Evolutionary conservation across 352 stramenopile species (phyloP), one percentile per base, ranked within the genome.

Genomic region (Aphanomyces euteiches): DNA sequence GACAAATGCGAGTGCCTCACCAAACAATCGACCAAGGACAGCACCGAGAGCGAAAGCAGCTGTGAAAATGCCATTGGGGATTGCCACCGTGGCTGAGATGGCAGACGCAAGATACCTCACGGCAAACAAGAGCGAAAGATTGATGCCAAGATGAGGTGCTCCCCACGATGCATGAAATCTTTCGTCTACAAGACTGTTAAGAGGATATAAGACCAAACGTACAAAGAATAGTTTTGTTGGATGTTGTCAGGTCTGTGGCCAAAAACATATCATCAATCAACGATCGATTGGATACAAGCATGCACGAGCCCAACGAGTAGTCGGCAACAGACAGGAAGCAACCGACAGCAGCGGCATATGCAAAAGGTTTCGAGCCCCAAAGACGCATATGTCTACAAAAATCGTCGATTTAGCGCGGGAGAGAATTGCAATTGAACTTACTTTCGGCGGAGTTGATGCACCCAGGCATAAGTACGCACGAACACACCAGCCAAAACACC

Each of bases 41-140:
- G 88, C 88, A n/a, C 93, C 93, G 38, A 96, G 82, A 4, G 92
- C 80, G 70, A 98, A 98, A 21, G 97, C 80, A 0, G 93, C 92
- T 19, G 89, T 96, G 54, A 98, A 94, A 39, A 98, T 84, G 5
- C 93, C 93, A 28, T 88, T 90, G 4, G 92, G 91, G 3, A 98
- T 81, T 53, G 92, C 90, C 28, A 97, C 81, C 0, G 84, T 93
- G 5, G 90, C 85, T 39, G 77, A 92, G 48, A 95, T 80, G 3
- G 76, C 83, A 3, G 88, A 87, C 2, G 87, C 82, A 66, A 95
- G 78, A 66, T 96, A 93, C 2, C 91, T 92, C 21, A 94, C 76
- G 66, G 75, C 50, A 43, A 82, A 79, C 65, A 92, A 91, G 28
- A 81, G 59, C 19, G 88, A 71, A 19, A 96, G 72, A 58, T 92